Base-by-base conservation (phyloP, 192 early-diverging fungal species). In the Backusella sp. region DNA sequence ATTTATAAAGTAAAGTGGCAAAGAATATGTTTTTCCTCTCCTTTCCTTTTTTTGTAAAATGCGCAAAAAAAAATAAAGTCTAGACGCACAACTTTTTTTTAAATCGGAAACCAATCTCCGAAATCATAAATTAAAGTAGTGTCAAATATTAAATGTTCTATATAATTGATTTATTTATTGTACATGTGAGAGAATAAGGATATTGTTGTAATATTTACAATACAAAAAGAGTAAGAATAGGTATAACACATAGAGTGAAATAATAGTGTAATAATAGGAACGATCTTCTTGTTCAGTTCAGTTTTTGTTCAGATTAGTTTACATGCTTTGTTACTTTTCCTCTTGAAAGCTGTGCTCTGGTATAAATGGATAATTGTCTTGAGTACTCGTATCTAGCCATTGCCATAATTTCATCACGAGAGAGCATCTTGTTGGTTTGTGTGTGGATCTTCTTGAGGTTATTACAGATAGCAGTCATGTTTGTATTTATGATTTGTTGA, bases 351-450 rank as follows among this genome's bases (percentile, higher is more conserved):
- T 67, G 73, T 12, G 35, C 62, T 37, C 34, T 65, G 28, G 73
- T 79, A 36, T 74, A 71, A 46, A 66, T 46, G 42, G 35, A 35
- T 30, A 71, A 41, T 72, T 75, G 78, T 23, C 78, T 73, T 32
- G 77, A 66, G 49, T 78, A 78, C 73, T 78, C 77, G 52, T 73
- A 49, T 69, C 67, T 53, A 3, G 77, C 77, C 77, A 78, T 56
- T 53, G 42, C 72, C n/a, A 78, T 62, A 6, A 78, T 56, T 30
- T 68, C 66, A 37, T 78, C 77, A 37, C 77, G 44, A 6, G 41
- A 70, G 12, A 76, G 23, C 32, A 30, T 73, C 46, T 76, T 67
- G 67, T 23, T 56, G 21, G 35, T 5, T 36, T 68, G 41, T 28
- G 66, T 0, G 28, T 49, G 30, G 34, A 53, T 41, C 52, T 56